phyloP scores from a whole-genome alignment of 2,329 filamentous ascomycete species.

The Aspergillus fumigatiaffinis region DNA sequence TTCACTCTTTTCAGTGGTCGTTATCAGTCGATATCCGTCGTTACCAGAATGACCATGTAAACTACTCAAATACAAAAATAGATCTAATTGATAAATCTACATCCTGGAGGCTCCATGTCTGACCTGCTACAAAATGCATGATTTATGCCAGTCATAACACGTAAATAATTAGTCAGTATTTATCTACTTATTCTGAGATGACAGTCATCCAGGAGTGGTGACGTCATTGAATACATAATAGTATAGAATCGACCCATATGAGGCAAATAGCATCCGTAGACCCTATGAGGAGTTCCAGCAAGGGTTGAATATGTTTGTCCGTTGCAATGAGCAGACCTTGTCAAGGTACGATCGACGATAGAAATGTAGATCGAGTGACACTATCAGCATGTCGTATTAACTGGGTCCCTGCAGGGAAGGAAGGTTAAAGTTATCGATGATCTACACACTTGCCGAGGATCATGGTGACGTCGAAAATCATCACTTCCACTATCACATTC shows the following conservation, averaged over 20 bases:
- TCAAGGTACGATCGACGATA: not conserved
- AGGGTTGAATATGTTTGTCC: not conserved
- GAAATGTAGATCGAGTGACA: not conserved
- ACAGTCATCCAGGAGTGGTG: not conserved
- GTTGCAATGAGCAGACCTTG: not conserved
- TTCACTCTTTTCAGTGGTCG: not conserved
- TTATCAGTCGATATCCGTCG: not conserved
- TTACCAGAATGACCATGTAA: not conserved
- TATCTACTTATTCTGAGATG: not conserved
- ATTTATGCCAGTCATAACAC: too few relatives aligned
- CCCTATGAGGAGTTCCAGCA: not conserved
- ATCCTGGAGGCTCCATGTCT: not conserved
- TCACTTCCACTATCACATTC: not conserved
- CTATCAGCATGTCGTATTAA: too few relatives aligned
- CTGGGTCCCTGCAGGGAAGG: not conserved
- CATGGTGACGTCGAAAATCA: not conserved
- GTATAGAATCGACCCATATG: too few relatives aligned
- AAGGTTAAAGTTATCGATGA: not conserved
- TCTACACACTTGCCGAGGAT: not conserved
- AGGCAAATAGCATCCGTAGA: not conserved
- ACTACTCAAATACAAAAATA: not conserved
- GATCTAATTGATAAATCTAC: not conserved
- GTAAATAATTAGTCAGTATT: not conserved
- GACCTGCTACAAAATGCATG: too few relatives aligned
- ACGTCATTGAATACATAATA: not conserved